A percentile compares a stretch with the other conserved stretches of the same genome.
These are phyloP conservation scores for Aspergillus awamori DNA, from an alignment of 2,329 filamentous ascomycete genomes.

Conservation along the genomic window DNA sequence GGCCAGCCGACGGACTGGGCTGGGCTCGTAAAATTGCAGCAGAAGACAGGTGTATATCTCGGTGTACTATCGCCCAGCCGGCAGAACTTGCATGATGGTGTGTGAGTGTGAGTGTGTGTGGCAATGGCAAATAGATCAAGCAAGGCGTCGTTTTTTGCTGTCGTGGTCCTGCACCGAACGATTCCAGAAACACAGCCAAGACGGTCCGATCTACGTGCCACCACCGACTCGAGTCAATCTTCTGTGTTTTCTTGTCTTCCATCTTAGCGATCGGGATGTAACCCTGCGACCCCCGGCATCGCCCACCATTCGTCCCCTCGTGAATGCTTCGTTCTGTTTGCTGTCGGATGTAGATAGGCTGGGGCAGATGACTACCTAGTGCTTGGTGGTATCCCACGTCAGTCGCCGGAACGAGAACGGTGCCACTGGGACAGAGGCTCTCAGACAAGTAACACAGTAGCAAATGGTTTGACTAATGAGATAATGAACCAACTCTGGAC, in stretches of 20 bases:
- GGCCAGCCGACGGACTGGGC: no score
- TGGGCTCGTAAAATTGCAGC: neutral
- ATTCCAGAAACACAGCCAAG: conserved; percentile 38
- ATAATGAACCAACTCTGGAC: neutral
- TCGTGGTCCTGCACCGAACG: conserved; percentile 35
- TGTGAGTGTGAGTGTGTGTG: neutral
- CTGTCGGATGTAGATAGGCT: neutral
- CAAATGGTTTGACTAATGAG: conserved; percentile 1
- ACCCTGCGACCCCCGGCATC: conserved; percentile 3
- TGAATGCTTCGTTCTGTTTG: neutral
- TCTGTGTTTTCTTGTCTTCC: conserved; percentile 7
- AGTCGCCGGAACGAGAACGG: conserved; percentile 8
- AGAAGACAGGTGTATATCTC: neutral
- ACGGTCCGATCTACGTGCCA: conserved; percentile 22
- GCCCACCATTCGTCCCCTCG: conserved; percentile 8
- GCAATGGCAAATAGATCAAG: conserved; percentile 12
- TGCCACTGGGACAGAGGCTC: conserved; percentile 5
- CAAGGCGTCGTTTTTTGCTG: neutral
- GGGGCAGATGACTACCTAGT: conserved; percentile 1
- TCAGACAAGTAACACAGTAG: neutral
- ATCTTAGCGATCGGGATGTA: conserved; percentile 8
- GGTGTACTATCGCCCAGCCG: neutral
- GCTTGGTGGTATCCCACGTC: neutral
- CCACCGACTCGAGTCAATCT: conserved; percentile 14
- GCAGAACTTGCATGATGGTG: neutral